phyloP scores from a whole-genome alignment of 2,329 filamentous ascomycete genomes.

The Teratosphaeriaceae sp. region DNA sequence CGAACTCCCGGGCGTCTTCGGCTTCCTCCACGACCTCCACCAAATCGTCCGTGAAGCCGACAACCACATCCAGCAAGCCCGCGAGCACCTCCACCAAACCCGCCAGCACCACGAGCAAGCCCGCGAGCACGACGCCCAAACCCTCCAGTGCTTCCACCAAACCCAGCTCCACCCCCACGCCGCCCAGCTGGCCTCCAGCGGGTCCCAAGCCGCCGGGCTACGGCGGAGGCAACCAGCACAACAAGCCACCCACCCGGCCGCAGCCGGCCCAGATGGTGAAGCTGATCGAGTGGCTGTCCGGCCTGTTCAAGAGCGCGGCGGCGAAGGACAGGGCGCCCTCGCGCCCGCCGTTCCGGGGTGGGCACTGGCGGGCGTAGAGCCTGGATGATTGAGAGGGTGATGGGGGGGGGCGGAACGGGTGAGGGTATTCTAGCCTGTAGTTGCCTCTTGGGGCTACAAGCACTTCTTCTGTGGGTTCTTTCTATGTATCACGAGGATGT shows the following conservation, averaged over 20 bases:
- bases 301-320: too few relatives aligned
- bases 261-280: background rate
- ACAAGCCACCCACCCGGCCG: background rate
- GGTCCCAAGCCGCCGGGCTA: background rate
- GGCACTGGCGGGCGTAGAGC: too few relatives aligned
- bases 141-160: background rate
- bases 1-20: background rate
- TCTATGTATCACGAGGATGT: background rate
- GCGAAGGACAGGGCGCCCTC: too few relatives aligned
- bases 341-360: too few relatives aligned
- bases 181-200: background rate
- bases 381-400: too few relatives aligned
- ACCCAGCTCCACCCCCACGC: background rate
- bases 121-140: background rate
- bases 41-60: background rate
- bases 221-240: background rate
- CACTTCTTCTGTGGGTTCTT: background rate
- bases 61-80: background rate
- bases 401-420: too few relatives aligned
- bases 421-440: too few relatives aligned
- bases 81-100: background rate
- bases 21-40: background rate
- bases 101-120: background rate
- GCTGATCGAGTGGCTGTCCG: background rate
- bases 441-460: too few relatives aligned